Percentiles rank a stretch among this genome's conserved stretches.
These are phyloP conservation scores for Coemansia sp. DNA, from an alignment of 192 early-diverging fungal genomes.

Conservation along the genomic window DNA sequence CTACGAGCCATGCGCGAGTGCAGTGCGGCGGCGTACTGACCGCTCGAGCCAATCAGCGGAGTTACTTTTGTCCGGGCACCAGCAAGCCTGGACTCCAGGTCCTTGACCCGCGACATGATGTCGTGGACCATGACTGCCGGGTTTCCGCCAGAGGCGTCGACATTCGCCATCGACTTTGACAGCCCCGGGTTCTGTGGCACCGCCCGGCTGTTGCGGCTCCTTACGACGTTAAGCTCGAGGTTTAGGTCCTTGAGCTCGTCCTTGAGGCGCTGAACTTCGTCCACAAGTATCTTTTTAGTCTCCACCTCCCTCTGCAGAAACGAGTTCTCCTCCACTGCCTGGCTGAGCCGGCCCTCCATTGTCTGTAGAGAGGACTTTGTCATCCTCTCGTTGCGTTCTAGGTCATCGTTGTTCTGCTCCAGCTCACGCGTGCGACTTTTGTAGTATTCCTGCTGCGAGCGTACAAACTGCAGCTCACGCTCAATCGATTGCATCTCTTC, in stretches of 20 bases:
- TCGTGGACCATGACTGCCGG: conserved; percentile 71
- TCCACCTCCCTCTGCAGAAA: conserved; percentile 68
- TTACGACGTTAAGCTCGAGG: conserved; percentile 55
- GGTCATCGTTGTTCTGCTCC: conserved; percentile 77
- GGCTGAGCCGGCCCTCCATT: conserved; percentile 70
- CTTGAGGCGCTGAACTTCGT: conserved; percentile 74
- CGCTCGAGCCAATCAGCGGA: conserved; percentile 57
- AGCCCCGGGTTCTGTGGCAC: conserved; percentile 28
- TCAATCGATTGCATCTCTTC: conserved; percentile 66
- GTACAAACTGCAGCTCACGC: conserved; percentile 71
- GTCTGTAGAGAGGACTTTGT: conserved; percentile 67
- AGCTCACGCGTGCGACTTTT: conserved; percentile 70
- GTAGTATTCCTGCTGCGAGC: conserved; percentile 68
- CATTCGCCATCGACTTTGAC: conserved; percentile 47
- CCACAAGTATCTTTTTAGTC: conserved; percentile 64
- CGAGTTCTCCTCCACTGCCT: conserved; percentile 66
- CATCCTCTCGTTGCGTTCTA: conserved; percentile 70
- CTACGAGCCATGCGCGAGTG: conserved; percentile 39
- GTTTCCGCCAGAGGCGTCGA: conserved; percentile 39
- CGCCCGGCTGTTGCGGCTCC: conserved; percentile 44
- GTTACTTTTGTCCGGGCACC: conserved; percentile 76
- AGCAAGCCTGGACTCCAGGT: conserved; percentile 69
- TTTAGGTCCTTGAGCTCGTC: conserved; percentile 70
- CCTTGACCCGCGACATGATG: conserved; percentile 76
- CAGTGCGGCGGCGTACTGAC: conserved; percentile 46